Evolutionary conservation across 352 stramenopile genomes (phyloP).

Genomic region (Phytopythium cucurbitacearum): DNA sequence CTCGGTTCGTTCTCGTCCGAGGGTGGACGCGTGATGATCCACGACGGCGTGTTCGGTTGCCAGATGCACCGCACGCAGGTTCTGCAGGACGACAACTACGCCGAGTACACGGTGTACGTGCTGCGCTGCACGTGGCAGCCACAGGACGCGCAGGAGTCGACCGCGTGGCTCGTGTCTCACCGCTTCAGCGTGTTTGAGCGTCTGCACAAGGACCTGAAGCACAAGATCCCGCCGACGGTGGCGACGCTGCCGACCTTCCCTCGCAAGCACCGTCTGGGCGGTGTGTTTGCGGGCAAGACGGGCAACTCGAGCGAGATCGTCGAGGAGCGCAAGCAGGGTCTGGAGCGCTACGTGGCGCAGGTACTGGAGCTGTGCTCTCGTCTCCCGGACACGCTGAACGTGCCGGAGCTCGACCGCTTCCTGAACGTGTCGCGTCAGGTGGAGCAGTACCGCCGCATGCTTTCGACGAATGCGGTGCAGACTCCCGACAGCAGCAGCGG

Average conservation of each 20-base stretch:
- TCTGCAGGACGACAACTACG: constrained; percentile 87
- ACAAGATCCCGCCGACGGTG: constrained; percentile 67
- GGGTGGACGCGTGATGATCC: constrained; percentile 74
- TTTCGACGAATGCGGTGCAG: constrained; percentile 22
- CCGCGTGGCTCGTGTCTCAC: constrained; percentile 67
- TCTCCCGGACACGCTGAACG: constrained; percentile 73
- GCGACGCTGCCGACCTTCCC: constrained; percentile 65
- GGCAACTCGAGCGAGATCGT: constrained; percentile 86
- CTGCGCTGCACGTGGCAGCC: constrained; percentile 81
- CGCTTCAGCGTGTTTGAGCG: constrained; percentile 70
- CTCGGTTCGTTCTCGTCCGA: constrained; percentile 77
- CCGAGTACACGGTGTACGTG: constrained; percentile 88
- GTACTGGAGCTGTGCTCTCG: constrained; percentile 80
- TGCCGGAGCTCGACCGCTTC: constrained; percentile 84
- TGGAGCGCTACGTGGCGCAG: constrained; percentile 81
- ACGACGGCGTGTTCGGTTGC: constrained; percentile 81
- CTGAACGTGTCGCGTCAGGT: constrained; percentile 84
- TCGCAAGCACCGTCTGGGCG: constrained; percentile 80
- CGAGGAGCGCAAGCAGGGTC: constrained; percentile 74
- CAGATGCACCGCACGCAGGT: constrained; percentile 86
- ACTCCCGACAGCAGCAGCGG: constrained; percentile 16
- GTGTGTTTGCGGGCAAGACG: constrained; percentile 81
- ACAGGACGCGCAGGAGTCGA: constrained; percentile 45
- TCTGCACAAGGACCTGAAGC: constrained; percentile 70
- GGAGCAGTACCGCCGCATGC: constrained; percentile 77